Evolutionary conservation across 495 filamentous ascomycete genomes (phyloP).

Genomic region (Penicillium malachiteum): DNA sequence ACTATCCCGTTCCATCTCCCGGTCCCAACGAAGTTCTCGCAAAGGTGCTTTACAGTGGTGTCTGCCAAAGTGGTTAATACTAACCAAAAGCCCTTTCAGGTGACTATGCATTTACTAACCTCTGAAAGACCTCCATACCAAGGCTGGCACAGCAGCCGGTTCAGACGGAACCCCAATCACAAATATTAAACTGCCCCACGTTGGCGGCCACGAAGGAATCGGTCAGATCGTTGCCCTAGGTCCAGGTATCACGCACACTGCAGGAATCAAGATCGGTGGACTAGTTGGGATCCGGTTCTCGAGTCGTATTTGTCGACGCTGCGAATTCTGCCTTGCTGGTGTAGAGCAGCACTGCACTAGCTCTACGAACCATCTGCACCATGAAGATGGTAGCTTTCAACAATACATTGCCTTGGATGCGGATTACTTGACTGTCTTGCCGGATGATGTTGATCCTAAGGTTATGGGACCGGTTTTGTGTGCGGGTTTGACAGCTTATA

Average conservation of each 20-base stretch:
- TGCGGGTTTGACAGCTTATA: slow-evolving; percentile 42
- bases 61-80: slow-evolving; percentile 48
- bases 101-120: background rate
- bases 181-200: slow-evolving; percentile 48
- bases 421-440: slow-evolving; percentile 44
- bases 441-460: slow-evolving; percentile 45
- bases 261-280: slow-evolving; percentile 35
- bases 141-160: slow-evolving; percentile 42
- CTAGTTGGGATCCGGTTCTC: slow-evolving; percentile 49
- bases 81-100: too few species aligned
- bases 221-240: slow-evolving; percentile 45
- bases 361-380: slow-evolving; percentile 49
- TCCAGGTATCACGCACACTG: slow-evolving; percentile 24
- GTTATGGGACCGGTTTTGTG: slow-evolving; percentile 47
- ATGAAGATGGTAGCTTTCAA: slow-evolving; percentile 51
- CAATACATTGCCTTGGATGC: slow-evolving; percentile 48
- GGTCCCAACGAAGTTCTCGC: slow-evolving; percentile 49
- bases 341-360: slow-evolving; percentile 46
- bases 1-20: slow-evolving; percentile 47
- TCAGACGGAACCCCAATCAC: slow-evolving; percentile 48
- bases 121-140: slow-evolving; percentile 47
- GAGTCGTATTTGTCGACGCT: slow-evolving; percentile 47
- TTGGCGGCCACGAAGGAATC: slow-evolving; percentile 52
- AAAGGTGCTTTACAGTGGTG: slow-evolving; percentile 49
- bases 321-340: slow-evolving; percentile 48